Percentiles rank a stretch among this genome's conserved stretches.
These are phyloP conservation scores for Tolypocladium sp. DNA, from an alignment of 2,329 filamentous ascomycete genomes.

Conservation along the genomic window DNA sequence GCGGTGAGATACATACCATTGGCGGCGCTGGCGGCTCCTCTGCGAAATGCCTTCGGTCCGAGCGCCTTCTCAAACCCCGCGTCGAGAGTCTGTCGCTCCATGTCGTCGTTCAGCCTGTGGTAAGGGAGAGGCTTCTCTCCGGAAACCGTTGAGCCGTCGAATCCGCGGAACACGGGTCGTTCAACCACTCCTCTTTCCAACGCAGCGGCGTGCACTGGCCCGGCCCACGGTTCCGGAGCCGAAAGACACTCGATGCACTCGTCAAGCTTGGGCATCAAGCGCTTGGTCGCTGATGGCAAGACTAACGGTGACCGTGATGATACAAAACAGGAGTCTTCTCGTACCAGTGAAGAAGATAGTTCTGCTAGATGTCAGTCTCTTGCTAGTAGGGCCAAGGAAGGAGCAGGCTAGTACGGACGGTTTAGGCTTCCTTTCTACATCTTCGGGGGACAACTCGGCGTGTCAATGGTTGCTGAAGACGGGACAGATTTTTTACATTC, in stretches of 20 bases:
- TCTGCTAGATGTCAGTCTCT: conserved; percentile 7
- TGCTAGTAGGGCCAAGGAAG: neutral
- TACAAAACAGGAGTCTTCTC: conserved; percentile 16
- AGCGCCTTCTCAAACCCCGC: neutral
- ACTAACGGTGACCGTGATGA: no score
- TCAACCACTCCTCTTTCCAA: neutral
- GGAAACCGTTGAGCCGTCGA: neutral
- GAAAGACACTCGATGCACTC: neutral
- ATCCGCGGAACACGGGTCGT: neutral
- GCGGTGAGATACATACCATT: neutral
- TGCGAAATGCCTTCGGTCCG: neutral
- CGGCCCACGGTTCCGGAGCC: neutral
- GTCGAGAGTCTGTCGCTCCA: neutral
- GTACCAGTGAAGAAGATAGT: conserved; percentile 17
- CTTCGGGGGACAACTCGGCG: no score
- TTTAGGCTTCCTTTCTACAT: no score
- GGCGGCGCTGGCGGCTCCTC: neutral
- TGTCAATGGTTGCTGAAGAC: no score
- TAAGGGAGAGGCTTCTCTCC: neutral
- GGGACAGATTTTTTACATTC: no score
- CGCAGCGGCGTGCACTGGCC: neutral
- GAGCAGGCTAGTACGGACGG: no score
- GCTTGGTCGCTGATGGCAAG: neutral
- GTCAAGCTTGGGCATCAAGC: neutral
- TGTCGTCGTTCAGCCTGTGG: neutral